These are phyloP conservation scores for Nannochloropsis gaditana DNA, from an alignment of 108 stramenopile species.

Conservation along the genomic window DNA sequence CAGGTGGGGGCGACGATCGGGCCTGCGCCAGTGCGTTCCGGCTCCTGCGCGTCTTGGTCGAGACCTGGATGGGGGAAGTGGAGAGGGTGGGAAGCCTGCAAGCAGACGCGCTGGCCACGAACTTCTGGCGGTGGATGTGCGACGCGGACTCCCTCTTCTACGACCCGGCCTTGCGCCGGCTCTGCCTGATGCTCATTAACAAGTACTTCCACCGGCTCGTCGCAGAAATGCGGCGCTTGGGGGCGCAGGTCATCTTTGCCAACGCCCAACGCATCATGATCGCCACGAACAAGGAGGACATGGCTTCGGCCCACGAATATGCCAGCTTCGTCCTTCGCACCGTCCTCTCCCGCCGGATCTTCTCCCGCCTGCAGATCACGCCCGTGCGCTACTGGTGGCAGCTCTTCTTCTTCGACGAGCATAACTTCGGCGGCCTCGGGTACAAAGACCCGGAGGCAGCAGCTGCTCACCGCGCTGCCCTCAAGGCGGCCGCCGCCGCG, in stretches of 20 bases:
- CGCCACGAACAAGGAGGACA: constrained; percentile 76
- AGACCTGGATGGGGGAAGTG: constrained; percentile 76
- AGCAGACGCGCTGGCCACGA: constrained; percentile 77
- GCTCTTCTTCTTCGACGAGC: constrained; percentile 81
- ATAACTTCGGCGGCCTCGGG: constrained; percentile 87
- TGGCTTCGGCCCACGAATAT: constrained; percentile 77
- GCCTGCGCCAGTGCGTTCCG: constrained; percentile 61
- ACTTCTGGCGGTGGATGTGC: constrained; percentile 82
- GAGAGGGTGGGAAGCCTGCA: constrained; percentile 58
- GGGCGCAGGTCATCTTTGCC: constrained; percentile 82
- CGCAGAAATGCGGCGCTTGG: constrained; percentile 83
- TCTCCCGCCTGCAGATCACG: constrained; percentile 34
- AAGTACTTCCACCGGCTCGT: constrained; percentile 76
- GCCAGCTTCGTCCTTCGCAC: constrained; percentile 83
- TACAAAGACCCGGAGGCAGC: not conserved
- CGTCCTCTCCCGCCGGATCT: constrained; percentile 52
- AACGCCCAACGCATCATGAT: constrained; percentile 81
- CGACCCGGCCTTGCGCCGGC: constrained; percentile 85
- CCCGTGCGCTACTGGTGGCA: constrained; percentile 51
- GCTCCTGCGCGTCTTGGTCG: constrained; percentile 73
- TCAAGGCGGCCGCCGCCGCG: constrained; percentile 23
- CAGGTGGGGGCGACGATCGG: constrained; percentile 35
- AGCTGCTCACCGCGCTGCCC: not conserved
- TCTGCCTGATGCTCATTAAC: constrained; percentile 77
- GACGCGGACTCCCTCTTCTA: constrained; percentile 73